Conservation (phyloP, 2,329 filamentous ascomycete genomes). For the Domatiomyces globalis region DNA sequence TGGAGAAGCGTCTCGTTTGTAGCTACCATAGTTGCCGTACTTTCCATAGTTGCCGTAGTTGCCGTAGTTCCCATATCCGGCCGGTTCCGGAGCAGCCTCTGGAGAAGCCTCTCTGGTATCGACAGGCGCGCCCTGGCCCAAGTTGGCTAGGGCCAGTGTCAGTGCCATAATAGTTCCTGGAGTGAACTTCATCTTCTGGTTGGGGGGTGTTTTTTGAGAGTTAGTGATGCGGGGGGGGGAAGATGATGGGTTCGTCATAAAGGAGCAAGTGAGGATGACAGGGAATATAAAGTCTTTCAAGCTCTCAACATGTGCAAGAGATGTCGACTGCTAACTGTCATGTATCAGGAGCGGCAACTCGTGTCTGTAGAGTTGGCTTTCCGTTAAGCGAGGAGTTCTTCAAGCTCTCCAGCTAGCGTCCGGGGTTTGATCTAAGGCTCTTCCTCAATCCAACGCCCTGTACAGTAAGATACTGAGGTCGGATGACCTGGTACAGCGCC, state of each 20-base stretch:
- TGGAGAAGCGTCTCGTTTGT: not conserved
- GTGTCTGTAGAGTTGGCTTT: not conserved
- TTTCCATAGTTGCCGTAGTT: constrained; percentile 6
- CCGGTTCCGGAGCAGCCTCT: not conserved
- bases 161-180: not conserved
- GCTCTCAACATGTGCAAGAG: not conserved
- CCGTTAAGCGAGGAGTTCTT: not conserved
- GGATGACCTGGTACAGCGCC: not conserved
- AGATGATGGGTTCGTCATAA: not conserved
- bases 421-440: not conserved
- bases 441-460: not conserved
- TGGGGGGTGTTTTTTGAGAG: constrained; percentile 9
- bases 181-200: not conserved
- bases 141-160: not conserved
- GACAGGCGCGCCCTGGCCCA: constrained; percentile 1
- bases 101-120: constrained; percentile 4
- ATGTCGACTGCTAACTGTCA: not conserved
- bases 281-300: constrained; percentile 1
- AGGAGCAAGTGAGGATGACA: not conserved
- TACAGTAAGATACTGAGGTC: not conserved
- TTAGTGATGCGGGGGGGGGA: not conserved
- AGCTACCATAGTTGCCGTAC: constrained; percentile 4
- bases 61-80: not conserved
- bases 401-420: not conserved
- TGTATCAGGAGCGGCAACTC: not conserved